A percentile compares a stretch with the other conserved stretches of the same genome.
phyloP scores from a whole-genome alignment of 2,329 filamentous ascomycete genomes.

The Botrytis fabae region DNA sequence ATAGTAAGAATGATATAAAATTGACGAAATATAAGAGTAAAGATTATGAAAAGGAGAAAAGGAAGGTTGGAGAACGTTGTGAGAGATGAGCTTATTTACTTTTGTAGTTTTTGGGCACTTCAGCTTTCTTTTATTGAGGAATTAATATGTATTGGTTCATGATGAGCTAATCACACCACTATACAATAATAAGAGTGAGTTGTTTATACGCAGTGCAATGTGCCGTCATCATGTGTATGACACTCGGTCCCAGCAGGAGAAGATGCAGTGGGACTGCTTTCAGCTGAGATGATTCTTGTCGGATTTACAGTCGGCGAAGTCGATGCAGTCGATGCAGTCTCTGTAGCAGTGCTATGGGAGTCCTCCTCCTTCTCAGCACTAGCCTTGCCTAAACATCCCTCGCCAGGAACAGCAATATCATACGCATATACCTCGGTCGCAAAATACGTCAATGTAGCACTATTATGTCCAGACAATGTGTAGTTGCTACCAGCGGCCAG shows the following conservation, averaged over 20 bases:
- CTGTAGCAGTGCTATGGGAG: background rate
- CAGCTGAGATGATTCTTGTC: background rate
- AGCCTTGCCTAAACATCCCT: constrained; percentile 4
- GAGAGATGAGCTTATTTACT: background rate
- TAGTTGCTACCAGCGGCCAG: constrained; percentile 51
- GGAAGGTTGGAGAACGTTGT: background rate
- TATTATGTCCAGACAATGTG: constrained; percentile 55
- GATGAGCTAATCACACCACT: background rate
- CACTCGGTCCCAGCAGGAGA: background rate
- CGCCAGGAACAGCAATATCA: constrained; percentile 58
- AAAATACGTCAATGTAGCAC: constrained; percentile 66
- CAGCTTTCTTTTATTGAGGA: background rate
- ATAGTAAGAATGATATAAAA: background rate
- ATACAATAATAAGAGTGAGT: background rate
- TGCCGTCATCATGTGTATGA: constrained; percentile 3
- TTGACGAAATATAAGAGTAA: background rate
- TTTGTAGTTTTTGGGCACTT: no score
- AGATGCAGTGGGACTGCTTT: background rate
- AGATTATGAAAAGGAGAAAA: background rate
- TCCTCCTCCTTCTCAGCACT: background rate
- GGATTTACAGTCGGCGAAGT: background rate
- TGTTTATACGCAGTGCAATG: background rate
- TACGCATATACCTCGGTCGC: constrained; percentile 67
- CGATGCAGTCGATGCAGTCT: background rate
- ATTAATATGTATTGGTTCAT: background rate